Percentiles rank a stretch among this genome's conserved stretches.
Conservation (phyloP, 495 filamentous ascomycete species). For the Talaromyces nanjingensis region DNA sequence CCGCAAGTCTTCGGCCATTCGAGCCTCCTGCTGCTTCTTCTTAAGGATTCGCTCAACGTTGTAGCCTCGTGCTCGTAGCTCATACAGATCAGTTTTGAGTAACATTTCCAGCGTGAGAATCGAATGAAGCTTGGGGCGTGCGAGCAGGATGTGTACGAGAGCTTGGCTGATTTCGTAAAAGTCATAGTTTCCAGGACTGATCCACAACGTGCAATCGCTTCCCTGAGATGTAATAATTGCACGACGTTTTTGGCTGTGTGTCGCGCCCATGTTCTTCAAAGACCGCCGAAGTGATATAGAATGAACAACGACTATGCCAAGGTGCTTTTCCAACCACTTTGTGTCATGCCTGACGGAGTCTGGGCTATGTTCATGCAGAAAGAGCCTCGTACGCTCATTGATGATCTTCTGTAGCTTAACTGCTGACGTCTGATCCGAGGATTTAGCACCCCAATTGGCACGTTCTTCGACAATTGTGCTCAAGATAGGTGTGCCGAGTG, state of each 20-base stretch:
- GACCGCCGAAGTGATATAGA: slow-evolving; percentile 68
- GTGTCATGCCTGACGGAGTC: slow-evolving; percentile 73
- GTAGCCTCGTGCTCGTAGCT: slow-evolving; percentile 76
- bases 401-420: slow-evolving; percentile 66
- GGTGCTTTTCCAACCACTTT: slow-evolving; percentile 82
- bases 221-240: slow-evolving; percentile 54
- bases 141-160: slow-evolving; percentile 69
- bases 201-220: slow-evolving; percentile 42
- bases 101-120: slow-evolving; percentile 83
- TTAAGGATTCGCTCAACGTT: slow-evolving; percentile 91
- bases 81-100: slow-evolving; percentile 69
- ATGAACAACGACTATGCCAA: slow-evolving; percentile 68
- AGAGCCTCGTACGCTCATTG: slow-evolving; percentile 78
- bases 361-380: slow-evolving; percentile 64
- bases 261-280: slow-evolving; percentile 57
- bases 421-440: slow-evolving; percentile 47
- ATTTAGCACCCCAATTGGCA: slow-evolving; percentile 38
- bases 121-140: slow-evolving; percentile 77
- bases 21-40: slow-evolving; percentile 73
- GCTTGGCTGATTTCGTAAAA: slow-evolving; percentile 85
- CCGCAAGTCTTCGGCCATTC: slow-evolving; percentile 74
- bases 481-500: slow-evolving; percentile 37
- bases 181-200: slow-evolving; percentile 60
- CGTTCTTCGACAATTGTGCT: slow-evolving; percentile 40
- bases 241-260: slow-evolving; percentile 61